Conservation (phyloP, 2,329 filamentous ascomycete genomes). For the Ceratocystis lukuohia region DNA sequence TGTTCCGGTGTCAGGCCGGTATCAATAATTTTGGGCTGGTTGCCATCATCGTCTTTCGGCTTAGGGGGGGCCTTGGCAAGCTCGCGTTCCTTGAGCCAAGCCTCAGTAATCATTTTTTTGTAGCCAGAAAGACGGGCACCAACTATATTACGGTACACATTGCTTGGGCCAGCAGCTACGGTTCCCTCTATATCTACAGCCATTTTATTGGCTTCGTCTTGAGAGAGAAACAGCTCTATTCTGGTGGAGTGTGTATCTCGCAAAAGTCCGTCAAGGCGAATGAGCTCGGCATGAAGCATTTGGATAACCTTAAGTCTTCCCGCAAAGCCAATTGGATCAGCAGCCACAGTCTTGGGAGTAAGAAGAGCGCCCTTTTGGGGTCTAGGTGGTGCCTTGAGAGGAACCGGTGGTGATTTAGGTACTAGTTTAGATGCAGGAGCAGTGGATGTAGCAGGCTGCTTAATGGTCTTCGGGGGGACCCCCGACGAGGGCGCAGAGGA, state of each 20-base stretch:
- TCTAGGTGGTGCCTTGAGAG: conserved; percentile 2
- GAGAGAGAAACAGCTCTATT: conserved; percentile 39
- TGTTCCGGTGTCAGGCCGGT: conserved; percentile 57
- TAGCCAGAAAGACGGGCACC: conserved; percentile 66
- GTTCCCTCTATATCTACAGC: conserved; percentile 69
- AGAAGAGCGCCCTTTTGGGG: conserved; percentile 12
- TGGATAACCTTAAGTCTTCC: conserved; percentile 17
- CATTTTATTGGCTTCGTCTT: conserved; percentile 53
- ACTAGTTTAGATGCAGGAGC: background rate
- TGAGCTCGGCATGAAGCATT: conserved; percentile 13
- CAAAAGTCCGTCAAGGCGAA: conserved; percentile 14
- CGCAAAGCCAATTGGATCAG: conserved; percentile 10
- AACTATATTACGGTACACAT: conserved; percentile 71
- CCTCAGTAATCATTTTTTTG: conserved; percentile 56
- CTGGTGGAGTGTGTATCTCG: conserved; percentile 9
- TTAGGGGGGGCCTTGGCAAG: conserved; percentile 11
- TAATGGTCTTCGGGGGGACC: background rate
- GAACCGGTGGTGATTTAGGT: background rate
- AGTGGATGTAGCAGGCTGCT: background rate
- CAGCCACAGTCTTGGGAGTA: conserved; percentile 5
- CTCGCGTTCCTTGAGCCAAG: conserved; percentile 40
- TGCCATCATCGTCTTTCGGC: background rate
- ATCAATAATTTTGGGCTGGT: conserved; percentile 38
- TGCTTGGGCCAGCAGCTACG: conserved; percentile 49
- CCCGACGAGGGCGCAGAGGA: background rate